Evolutionary conservation across 2,329 filamentous ascomycete species (phyloP).

Genomic region (Passalora sequoiae): DNA sequence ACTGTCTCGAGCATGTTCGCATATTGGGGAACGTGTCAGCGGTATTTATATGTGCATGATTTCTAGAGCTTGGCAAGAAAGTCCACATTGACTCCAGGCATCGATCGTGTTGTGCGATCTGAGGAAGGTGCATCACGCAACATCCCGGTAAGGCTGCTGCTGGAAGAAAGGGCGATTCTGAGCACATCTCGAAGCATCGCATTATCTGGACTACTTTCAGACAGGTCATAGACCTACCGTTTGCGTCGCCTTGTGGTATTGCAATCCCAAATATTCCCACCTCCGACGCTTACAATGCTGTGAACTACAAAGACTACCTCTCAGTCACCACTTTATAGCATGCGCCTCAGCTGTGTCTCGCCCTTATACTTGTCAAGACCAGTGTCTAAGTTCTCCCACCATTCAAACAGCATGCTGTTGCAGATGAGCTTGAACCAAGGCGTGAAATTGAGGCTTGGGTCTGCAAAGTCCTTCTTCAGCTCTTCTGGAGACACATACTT

Average conservation of each 20-base stretch:
- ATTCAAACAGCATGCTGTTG: conserved; percentile 94
- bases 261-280: conserved; percentile 9
- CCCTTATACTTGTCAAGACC: conserved; percentile 80
- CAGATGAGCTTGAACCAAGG: conserved; percentile 99
- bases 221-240: background rate
- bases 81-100: background rate
- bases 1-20: background rate
- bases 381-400: conserved; percentile 82
- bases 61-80: background rate
- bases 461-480: conserved; percentile 77
- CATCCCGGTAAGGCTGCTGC: background rate
- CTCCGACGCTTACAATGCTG: conserved; percentile 3
- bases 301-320: too few species aligned
- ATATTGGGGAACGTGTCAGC: background rate
- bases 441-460: conserved; percentile 78
- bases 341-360: conserved; percentile 81
- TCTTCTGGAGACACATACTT: conserved; percentile 78
- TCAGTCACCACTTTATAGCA: conserved; percentile 43
- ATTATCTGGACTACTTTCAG: background rate
- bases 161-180: background rate
- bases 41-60: background rate
- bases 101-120: background rate
- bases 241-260: conserved; percentile 14
- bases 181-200: background rate
- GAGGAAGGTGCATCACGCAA: background rate